phyloP scores from a whole-genome alignment of 2,329 filamentous ascomycete species.

The Penicillium sp. region DNA sequence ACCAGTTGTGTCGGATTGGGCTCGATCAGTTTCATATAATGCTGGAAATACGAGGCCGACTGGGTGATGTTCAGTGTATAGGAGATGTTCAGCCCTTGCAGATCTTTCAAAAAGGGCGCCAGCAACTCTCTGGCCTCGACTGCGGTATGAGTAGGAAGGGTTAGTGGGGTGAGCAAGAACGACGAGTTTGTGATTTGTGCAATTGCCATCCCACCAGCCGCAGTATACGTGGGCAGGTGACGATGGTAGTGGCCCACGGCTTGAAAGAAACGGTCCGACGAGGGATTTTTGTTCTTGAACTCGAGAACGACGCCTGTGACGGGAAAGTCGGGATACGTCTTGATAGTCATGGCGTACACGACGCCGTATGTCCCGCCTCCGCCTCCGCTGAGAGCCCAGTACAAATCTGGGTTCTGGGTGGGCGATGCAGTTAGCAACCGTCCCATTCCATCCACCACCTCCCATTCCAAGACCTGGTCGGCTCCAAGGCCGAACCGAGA shows the following conservation, averaged over 20 bases:
- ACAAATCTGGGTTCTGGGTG: slow-evolving; percentile 53
- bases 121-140: slow-evolving; percentile 1
- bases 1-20: not conserved
- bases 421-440: slow-evolving; percentile 50
- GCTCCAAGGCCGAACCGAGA: not conserved
- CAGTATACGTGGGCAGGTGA: slow-evolving; percentile 8
- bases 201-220: slow-evolving; percentile 11
- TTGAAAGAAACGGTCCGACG: slow-evolving; percentile 48
- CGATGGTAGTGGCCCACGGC: slow-evolving; percentile 13
- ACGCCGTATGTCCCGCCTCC: slow-evolving; percentile 59
- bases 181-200: slow-evolving; percentile 8
- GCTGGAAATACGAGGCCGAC: slow-evolving; percentile 7
- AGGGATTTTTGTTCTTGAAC: slow-evolving; percentile 36
- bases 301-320: slow-evolving; percentile 46
- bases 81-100: slow-evolving; percentile 6
- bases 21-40: not conserved
- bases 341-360: slow-evolving; percentile 55
- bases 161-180: slow-evolving; percentile 11
- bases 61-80: slow-evolving; percentile 3
- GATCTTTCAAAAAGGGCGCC: slow-evolving; percentile 1
- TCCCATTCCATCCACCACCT: slow-evolving; percentile 56
- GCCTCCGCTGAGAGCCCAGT: slow-evolving; percentile 62
- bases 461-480: slow-evolving; percentile 35
- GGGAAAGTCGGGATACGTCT: slow-evolving; percentile 45
- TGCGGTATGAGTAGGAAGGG: slow-evolving; percentile 2